phyloP scores from a whole-genome alignment of 495 filamentous ascomycete species.

The Bombardia bombarda region DNA sequence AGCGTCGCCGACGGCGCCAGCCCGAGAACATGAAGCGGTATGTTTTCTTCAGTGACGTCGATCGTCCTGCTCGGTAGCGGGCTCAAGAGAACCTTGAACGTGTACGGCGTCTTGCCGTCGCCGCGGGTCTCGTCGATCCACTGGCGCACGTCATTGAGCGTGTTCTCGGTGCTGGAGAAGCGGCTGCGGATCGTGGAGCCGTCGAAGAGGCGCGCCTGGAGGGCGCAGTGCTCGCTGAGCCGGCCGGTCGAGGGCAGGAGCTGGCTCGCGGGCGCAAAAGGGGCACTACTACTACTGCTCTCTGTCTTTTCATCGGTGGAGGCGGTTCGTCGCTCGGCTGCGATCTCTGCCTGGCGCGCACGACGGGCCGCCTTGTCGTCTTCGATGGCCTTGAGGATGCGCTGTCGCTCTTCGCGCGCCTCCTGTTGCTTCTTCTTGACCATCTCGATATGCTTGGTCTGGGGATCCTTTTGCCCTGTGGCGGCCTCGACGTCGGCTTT shows the following conservation, averaged over 20 bases:
- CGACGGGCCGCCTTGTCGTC: slow-evolving; percentile 60
- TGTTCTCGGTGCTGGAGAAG: slow-evolving; percentile 54
- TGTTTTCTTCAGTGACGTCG: slow-evolving; percentile 63
- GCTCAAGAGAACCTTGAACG: slow-evolving; percentile 75
- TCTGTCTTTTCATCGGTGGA: slow-evolving; percentile 4
- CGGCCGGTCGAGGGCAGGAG: slow-evolving; percentile 8
- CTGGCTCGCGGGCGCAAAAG: slow-evolving; percentile 14
- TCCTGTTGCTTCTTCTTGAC: slow-evolving; percentile 45
- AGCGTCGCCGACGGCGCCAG: slow-evolving; percentile 73
- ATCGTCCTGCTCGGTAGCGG: slow-evolving; percentile 69
- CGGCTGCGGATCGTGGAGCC: slow-evolving; percentile 66
- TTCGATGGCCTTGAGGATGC: slow-evolving; percentile 55
- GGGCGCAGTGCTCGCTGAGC: slow-evolving; percentile 41
- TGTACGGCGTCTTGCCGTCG: slow-evolving; percentile 51
- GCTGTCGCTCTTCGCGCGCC: slow-evolving; percentile 49
- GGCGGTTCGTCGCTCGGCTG: slow-evolving; percentile 23
- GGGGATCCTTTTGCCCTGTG: slow-evolving; percentile 24
- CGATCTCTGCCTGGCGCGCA: slow-evolving; percentile 41
- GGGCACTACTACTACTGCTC: background rate
- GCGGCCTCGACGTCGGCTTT: slow-evolving; percentile 19
- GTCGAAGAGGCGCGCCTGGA: slow-evolving; percentile 82
- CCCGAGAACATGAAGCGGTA: slow-evolving; percentile 55
- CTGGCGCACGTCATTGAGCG: slow-evolving; percentile 61
- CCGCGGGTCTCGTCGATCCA: slow-evolving; percentile 59
- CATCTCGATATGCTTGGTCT: slow-evolving; percentile 36